Conservation (phyloP, 1,284 basidiomycete genomes). For the Tilletiopsis washingtonensis region DNA sequence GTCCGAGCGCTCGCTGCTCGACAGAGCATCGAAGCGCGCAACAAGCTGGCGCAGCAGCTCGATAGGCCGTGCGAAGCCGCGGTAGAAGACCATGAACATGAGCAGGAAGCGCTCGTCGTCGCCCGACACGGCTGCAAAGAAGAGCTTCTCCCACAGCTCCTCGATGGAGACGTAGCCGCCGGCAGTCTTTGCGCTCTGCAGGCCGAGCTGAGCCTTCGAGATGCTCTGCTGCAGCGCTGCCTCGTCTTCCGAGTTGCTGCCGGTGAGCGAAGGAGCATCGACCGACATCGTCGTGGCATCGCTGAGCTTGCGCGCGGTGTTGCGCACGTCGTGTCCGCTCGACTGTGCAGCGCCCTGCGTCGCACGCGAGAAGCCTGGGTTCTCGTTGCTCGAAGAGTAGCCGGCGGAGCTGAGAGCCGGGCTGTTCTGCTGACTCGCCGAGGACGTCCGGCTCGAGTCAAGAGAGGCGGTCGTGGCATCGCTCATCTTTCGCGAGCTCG, state of each 20-base stretch:
- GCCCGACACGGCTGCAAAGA: constrained; percentile 37
- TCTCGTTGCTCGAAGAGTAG: background rate
- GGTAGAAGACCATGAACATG: constrained; percentile 41
- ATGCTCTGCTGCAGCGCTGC: constrained; percentile 19
- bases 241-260: constrained; percentile 21
- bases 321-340: background rate
- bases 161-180: constrained; percentile 39
- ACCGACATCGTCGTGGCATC: constrained; percentile 19
- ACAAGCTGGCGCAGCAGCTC: constrained; percentile 32
- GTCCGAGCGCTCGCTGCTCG: constrained; percentile 21
- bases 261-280: constrained; percentile 11
- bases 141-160: constrained; percentile 40
- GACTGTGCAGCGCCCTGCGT: background rate
- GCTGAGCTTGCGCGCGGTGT: constrained; percentile 20
- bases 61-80: constrained; percentile 34
- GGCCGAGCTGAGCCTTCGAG: constrained; percentile 20
- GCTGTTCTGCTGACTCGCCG: background rate
- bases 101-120: constrained; percentile 29
- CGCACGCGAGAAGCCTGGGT: background rate
- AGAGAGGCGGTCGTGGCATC: background rate
- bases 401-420: background rate
- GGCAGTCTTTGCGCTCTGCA: constrained; percentile 27
- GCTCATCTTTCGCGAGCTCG: background rate
- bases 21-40: constrained; percentile 27
- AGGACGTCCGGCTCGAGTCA: background rate